Evolutionary conservation across 1,139 yeast species (phyloP), one percentile per base, ranked within the genome.

Genomic region (Williopsis jadinii): DNA sequence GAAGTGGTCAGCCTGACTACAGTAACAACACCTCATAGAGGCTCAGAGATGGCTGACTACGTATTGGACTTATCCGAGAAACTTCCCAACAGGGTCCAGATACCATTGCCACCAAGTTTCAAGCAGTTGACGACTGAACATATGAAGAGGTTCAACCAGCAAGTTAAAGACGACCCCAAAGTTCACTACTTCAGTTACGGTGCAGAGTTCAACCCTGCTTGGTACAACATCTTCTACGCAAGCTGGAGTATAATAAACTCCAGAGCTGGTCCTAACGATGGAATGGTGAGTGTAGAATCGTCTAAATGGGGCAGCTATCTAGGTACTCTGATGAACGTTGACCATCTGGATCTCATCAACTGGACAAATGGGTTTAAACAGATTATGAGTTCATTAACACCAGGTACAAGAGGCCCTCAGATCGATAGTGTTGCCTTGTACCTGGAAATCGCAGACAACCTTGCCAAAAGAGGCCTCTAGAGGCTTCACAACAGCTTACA

Each of bases 141-240:
- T 49, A 66, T 83, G 70, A 52, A 56, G 47, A 51, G 60, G 12
- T 84, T 85, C 60, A 87, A 87, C 57, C 41, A 62, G 13, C 49
- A 56, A 5, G 69, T 81, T 0, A 55, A 53, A 5, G 70, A 87
- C 59, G 78, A 75, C 49, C 82, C 86, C 0, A 53, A 60, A 0
- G 95, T 87, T 2, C 59, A 69, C 11, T 88, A 88, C 59, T 84
- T 80, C 59, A 85, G 95, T 34, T 87, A 84, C 56, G 97, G 95
- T 0, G 92, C 95, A 0, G 64, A 69, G 30, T 82, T 80, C 60
- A 54, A 57, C 11, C 95, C 95, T 0, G 60, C 63, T 33, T 74
- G 84, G 74, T 71, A 68, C 51, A 82, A 76, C 50, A 62, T 82
- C 3, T 84, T 86, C 53, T 68, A 70, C 37, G 60, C 73, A 9